Conservation (phyloP, 768 basidiomycete genomes). For the Jaapia argillacea region DNA sequence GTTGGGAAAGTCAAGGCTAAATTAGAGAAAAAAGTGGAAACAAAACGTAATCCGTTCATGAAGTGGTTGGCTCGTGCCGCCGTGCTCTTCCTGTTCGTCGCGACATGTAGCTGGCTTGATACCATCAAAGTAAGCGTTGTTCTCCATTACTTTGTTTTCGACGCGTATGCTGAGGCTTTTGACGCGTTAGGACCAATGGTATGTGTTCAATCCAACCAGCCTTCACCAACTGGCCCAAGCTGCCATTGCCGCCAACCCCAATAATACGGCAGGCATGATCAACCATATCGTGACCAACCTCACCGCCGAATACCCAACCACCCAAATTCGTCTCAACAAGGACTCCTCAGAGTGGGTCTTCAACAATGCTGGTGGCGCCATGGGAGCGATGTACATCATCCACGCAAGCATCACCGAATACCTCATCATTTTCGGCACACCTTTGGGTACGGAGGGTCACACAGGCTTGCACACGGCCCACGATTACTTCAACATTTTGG, state of each 20-base stretch:
- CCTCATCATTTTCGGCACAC: slow-evolving; percentile 91
- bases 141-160: too few species aligned
- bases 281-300: slow-evolving; percentile 76
- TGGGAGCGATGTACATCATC: slow-evolving; percentile 97
- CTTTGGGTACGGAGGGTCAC: slow-evolving; percentile 95
- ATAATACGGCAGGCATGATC: slow-evolving; percentile 67
- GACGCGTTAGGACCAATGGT: slow-evolving; percentile 71
- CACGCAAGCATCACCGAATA: slow-evolving; percentile 97
- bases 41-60: slow-evolving; percentile 1
- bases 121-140: slow-evolving; percentile 46
- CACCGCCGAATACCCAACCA: slow-evolving; percentile 55
- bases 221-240: slow-evolving; percentile 67
- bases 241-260: slow-evolving; percentile 57
- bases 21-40: background rate
- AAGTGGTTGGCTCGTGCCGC: slow-evolving; percentile 24
- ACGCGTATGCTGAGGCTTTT: background rate
- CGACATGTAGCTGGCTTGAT: slow-evolving; percentile 43
- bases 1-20: background rate
- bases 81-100: slow-evolving; percentile 18
- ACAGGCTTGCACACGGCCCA: slow-evolving; percentile 91
- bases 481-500: slow-evolving; percentile 94
- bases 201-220: slow-evolving; percentile 65
- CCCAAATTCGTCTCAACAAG: slow-evolving; percentile 41
- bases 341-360: slow-evolving; percentile 82
- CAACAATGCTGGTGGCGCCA: slow-evolving; percentile 95